Evolutionary conservation across 495 filamentous ascomycete genomes (phyloP).

Genomic region (Talaromyces trachyspermus): DNA sequence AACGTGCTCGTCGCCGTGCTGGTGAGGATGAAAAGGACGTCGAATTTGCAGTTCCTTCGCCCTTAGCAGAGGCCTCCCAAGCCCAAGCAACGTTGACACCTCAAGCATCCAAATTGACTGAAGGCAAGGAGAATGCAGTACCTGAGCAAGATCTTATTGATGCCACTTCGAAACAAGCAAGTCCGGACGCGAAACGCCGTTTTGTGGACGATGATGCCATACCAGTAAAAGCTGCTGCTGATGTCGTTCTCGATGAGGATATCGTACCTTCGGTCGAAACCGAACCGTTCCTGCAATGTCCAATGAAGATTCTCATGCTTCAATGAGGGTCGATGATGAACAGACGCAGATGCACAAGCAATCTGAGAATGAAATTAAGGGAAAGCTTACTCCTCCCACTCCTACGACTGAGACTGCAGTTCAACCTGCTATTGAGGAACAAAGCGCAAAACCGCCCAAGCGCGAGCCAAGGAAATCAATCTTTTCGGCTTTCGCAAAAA

Average conservation of each 20-base stretch:
- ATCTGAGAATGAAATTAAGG: neutral
- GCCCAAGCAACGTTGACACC: conserved; percentile 26
- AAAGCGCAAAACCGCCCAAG: conserved; percentile 16
- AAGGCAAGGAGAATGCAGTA: conserved; percentile 39
- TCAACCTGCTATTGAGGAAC: conserved; percentile 16
- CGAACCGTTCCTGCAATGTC: neutral
- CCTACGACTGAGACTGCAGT: neutral
- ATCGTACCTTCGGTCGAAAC: neutral
- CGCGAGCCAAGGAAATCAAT: conserved; percentile 17
- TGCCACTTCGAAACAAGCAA: neutral
- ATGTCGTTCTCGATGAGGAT: neutral
- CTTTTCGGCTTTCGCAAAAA: conserved; percentile 60
- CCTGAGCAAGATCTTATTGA: conserved; percentile 15
- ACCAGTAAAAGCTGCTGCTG: neutral
- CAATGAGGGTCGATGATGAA: neutral
- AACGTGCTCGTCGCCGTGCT: conserved; percentile 56
- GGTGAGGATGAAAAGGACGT: conserved; percentile 61
- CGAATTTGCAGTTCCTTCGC: conserved; percentile 57
- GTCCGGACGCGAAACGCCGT: conserved; percentile 6
- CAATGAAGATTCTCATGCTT: neutral
- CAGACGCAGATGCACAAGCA: neutral
- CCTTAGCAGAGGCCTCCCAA: conserved; percentile 35
- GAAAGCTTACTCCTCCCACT: neutral
- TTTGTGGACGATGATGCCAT: conserved; percentile 7
- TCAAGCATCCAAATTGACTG: conserved; percentile 22